Percentiles rank a stretch among this genome's conserved stretches.
Conservation (phyloP, 495 filamentous ascomycete species). For the Tuber umbilicatum region DNA sequence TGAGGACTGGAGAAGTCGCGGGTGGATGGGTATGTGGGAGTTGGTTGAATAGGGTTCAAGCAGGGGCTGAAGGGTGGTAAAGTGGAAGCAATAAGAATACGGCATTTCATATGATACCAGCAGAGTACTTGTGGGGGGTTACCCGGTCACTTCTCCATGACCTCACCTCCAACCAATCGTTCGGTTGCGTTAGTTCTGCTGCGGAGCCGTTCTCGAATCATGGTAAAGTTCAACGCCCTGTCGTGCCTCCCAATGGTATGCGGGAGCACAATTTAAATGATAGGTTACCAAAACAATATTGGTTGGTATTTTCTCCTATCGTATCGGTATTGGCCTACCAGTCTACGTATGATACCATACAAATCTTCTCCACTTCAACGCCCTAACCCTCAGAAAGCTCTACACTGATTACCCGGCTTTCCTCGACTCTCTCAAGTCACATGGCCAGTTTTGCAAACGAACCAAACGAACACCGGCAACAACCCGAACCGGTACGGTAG, state of each 20-base stretch:
- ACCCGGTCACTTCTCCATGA: not conserved
- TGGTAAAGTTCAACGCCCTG: not conserved
- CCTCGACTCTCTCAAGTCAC: not conserved
- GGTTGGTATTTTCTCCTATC: not conserved
- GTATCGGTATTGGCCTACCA: not conserved
- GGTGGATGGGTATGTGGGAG: constrained; percentile 1
- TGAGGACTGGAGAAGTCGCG: constrained; percentile 16
- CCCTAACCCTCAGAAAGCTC: not conserved
- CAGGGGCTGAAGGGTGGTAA: not conserved
- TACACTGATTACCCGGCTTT: not conserved
- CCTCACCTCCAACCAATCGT: not conserved
- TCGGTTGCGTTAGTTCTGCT: not conserved
- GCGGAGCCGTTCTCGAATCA: not conserved
- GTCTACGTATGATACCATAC: no score
- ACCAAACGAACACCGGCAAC: not conserved
- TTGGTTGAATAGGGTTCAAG: not conserved
- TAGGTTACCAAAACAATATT: not conserved
- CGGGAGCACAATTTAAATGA: not conserved
- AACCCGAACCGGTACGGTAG: not conserved
- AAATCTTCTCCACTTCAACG: no score
- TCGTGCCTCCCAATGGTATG: not conserved
- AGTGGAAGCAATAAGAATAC: not conserved
- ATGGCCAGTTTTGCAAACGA: not conserved
- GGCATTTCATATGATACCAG: no score
- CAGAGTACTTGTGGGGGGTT: not conserved